These are phyloP conservation scores for Stereum hirsutum DNA, from an alignment of 1,284 basidiomycete species.

Conservation along the genomic window DNA sequence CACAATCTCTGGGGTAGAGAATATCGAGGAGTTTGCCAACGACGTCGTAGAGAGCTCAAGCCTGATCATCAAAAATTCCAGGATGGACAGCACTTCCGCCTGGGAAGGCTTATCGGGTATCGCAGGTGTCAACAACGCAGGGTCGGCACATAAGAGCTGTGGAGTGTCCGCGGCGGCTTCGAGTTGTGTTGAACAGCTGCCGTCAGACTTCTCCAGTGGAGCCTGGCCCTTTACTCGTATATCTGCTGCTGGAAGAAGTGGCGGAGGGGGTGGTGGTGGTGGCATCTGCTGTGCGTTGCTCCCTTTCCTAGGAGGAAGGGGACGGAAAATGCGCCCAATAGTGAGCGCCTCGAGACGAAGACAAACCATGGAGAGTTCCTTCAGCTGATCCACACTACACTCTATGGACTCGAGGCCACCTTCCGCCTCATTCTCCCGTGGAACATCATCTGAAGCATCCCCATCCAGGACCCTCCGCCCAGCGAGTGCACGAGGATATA, in stretches of 20 bases:
- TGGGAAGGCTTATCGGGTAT: slow-evolving; percentile 72
- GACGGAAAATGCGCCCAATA: slow-evolving; percentile 52
- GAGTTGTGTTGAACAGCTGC: no score
- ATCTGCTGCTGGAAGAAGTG: no score
- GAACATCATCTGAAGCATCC: slow-evolving; percentile 27
- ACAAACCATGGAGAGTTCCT: slow-evolving; percentile 68
- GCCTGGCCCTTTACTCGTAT: no score
- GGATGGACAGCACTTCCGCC: slow-evolving; percentile 61
- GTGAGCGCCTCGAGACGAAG: slow-evolving; percentile 81
- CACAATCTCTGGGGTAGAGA: slow-evolving; percentile 12
- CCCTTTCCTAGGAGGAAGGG: slow-evolving; percentile 36
- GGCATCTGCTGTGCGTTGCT: slow-evolving; percentile 28
- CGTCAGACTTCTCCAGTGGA: slow-evolving; percentile 19
- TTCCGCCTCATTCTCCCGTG: slow-evolving; percentile 19
- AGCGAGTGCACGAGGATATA: slow-evolving; percentile 76
- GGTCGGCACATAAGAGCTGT: slow-evolving; percentile 48
- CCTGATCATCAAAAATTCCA: slow-evolving; percentile 70
- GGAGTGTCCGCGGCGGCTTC: slow-evolving; percentile 22
- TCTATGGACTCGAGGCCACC: slow-evolving; percentile 31
- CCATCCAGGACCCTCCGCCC: slow-evolving; percentile 42
- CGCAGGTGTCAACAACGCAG: slow-evolving; percentile 59
- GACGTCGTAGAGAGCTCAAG: slow-evolving; percentile 76
- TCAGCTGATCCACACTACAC: slow-evolving; percentile 73
- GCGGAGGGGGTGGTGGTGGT: no score
- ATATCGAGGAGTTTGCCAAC: slow-evolving; percentile 26